Evolutionary conservation across 805 yeast species (phyloP).

Genomic region (Nakazawaea pomicola): DNA sequence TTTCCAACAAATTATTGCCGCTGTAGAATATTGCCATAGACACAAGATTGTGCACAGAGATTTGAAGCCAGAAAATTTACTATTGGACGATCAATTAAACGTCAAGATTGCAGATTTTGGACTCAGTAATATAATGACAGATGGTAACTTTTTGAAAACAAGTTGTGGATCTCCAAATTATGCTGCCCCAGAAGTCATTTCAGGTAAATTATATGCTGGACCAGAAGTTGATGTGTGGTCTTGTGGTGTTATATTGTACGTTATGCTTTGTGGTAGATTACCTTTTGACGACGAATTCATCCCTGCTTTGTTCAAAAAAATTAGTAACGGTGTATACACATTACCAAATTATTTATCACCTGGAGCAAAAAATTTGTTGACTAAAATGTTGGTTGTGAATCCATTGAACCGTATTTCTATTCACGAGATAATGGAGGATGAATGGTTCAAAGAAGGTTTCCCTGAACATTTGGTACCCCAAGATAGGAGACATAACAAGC

Average conservation of each 20-base stretch:
- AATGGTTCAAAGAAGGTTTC: conserved; percentile 82
- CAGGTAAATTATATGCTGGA: conserved; percentile 93
- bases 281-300: conserved; percentile 97
- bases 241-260: conserved; percentile 91
- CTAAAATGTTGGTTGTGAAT: conserved; percentile 90
- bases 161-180: conserved; percentile 96
- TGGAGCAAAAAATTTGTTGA: conserved; percentile 79
- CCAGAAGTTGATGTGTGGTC: conserved; percentile 99
- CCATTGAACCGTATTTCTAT: conserved; percentile 92
- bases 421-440: conserved; percentile 87
- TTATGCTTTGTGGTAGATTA: conserved; percentile 91
- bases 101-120: conserved; percentile 98
- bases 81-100: conserved; percentile 83
- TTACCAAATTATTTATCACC: conserved; percentile 80
- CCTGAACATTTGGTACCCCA: conserved; percentile 75
- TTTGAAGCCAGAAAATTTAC: conserved; percentile 89
- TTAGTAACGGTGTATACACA: conserved; percentile 87
- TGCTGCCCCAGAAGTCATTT: conserved; percentile 96
- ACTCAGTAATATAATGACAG: conserved; percentile 92
- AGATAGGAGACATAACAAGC: conserved; percentile 33
- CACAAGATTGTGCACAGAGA: conserved; percentile 97
- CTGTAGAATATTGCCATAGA: conserved; percentile 93
- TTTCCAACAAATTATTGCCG: conserved; percentile 94
- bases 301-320: conserved; percentile 89
- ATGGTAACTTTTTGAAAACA: conserved; percentile 91